Base-by-base conservation (phyloP, 352 stramenopile genomes). In the Blastocystis sp. region DNA sequence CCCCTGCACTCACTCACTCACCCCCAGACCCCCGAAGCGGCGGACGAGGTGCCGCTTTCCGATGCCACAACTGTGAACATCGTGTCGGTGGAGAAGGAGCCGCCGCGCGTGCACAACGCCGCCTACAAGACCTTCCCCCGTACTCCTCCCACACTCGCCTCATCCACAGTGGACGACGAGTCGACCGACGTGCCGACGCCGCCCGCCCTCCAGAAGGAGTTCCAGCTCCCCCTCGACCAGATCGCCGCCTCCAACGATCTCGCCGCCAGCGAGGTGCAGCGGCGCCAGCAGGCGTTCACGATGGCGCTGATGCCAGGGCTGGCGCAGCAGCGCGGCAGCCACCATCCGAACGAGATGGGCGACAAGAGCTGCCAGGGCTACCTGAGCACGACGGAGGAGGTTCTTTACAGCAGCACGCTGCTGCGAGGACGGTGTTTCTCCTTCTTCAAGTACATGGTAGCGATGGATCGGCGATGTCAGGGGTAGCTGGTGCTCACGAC, bases 401-500 rank as follows among this genome's bases (percentile, higher is more conserved):
- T 85, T 50, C 26, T 85, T 35, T 85, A 85, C 37, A 67, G 29
- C n/a, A 63, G 50, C n/a, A 29, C 66, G 74, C 24, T 85, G 35
- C 50, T 85, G 33, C 74, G 74, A 55, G 74, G 74, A n/a, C 26
- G 55, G 3, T 85, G 74, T 39, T 67, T 85, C 60, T 62, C 51
- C 26, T 33, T 29, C 0, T 33, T n/a, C 6, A 67, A 85, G 31
- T 41, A 39, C n/a, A 50, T 70, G 41, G 74, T 85, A 31, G n/a
- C 24, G 41, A 1, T 3, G 6, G 3, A 0, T 35, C 3, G 45
- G 26, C 3, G 50, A 31, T 24, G 21, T 85, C 24, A 61, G 45
- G 50, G 31, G 29, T 85, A 85, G 74, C n/a, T 85, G 33, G 51
- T 85, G 31, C 45, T 85, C 37, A 85, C 74, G 51, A 70, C 74